Evolutionary conservation across 2,329 filamentous ascomycete species (phyloP), one percentile per base, ranked within the genome.

Genomic region (Talaromyces verruculosus): DNA sequence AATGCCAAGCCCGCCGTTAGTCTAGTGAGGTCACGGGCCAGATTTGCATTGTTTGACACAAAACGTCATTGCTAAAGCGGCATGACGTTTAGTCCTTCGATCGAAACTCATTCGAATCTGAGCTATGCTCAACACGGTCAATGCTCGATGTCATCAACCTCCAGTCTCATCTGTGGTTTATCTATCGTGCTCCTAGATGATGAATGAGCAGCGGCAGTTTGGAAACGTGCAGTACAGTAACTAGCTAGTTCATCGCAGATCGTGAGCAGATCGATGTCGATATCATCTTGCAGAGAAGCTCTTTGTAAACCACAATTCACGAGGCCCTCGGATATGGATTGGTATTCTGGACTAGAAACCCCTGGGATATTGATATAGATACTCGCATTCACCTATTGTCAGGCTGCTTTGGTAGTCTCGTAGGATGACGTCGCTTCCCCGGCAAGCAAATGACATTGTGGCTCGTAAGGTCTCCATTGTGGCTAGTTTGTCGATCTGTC

Each of bases 11-110:
- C 43, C 6, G 47, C 47, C 6, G 22, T 51, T 28, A 51, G 22
- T 7, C 13, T 30, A 53, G 49, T 53, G 25, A n/a, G 49, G 49
- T 33, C 47, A 30, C 47, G 25, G 35, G 57, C 57, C 13, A 41
- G 39, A 37, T 60, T 60, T 60, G 58, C 58, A 60, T 13, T 60
- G 58, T 60, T 45, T 60, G 58, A 25, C 58, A 25, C 22, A 10
- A 10, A 60, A 60, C 58, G 58, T 60, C 58, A 60, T 60, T 53
- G 49, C 49, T 30, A 30, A 51, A 51, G 3, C 25, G 49, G 25
- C 13, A 53, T 58, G 55, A 58, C 55, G 33, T 58, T 19, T 39
- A 5, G 8, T 57, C 25, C 25, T 19, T 30, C 7, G 28, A 15
- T 15, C 35, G 4, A 37, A 37, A 15, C 15, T 15, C 41, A 22